A percentile compares a stretch with the other conserved stretches of the same genome.
Conservation (phyloP, 2,329 filamentous ascomycete genomes). For the Calonectria ilicicola region DNA sequence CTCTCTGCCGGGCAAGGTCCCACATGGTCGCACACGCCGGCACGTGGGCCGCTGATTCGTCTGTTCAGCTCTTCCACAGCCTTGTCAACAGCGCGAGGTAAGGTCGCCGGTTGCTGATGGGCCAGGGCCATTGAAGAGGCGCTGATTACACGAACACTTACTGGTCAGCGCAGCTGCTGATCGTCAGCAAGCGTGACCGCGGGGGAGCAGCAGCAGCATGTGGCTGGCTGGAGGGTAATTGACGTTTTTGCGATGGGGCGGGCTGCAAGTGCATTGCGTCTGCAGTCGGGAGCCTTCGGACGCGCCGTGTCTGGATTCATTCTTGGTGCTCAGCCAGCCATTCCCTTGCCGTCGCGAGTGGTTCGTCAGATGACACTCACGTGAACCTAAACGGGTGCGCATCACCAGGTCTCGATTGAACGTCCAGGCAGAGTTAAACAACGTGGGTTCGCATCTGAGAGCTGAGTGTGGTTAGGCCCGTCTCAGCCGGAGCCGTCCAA, state of each 20-base stretch:
- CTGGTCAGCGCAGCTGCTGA: neutral
- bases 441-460: neutral
- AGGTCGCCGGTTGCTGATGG: neutral
- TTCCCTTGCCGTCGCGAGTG: neutral
- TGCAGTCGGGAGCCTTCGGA: neutral
- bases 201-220: neutral
- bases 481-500: constrained; percentile 30
- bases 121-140: neutral
- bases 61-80: neutral
- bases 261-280: neutral
- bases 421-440: neutral
- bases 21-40: constrained; percentile 26
- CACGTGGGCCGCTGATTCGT: constrained; percentile 48
- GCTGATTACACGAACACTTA: neutral
- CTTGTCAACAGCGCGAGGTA: neutral
- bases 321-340: neutral
- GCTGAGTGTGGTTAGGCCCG: constrained; percentile 5
- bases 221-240: neutral
- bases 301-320: neutral
- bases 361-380: neutral
- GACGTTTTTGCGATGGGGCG: neutral
- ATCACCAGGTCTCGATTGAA: neutral
- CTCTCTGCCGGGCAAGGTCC: constrained; percentile 9
- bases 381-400: constrained; percentile 1
- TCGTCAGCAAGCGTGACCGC: neutral